Percentiles rank a stretch among this genome's conserved stretches.
Evolutionary conservation across 768 basidiomycete genomes (phyloP).

Genomic region (Termitomyces sp.): DNA sequence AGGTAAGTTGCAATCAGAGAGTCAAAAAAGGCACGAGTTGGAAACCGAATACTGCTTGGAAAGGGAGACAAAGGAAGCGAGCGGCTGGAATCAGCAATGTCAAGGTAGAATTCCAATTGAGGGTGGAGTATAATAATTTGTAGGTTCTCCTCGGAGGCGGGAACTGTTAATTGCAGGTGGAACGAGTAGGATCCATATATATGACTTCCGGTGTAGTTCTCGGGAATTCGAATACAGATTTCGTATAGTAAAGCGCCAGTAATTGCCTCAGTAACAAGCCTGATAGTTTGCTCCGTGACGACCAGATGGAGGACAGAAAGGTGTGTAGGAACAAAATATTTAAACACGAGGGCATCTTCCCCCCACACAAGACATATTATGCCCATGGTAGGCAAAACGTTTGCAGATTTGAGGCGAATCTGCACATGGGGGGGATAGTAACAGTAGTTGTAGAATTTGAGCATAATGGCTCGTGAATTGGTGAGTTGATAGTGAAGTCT

Average conservation of each 20-base stretch:
- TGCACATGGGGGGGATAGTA: background rate
- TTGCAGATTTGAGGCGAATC: too few relatives aligned
- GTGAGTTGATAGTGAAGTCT: too few relatives aligned
- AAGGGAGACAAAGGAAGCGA: slow-evolving; percentile 11
- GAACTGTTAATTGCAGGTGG: background rate
- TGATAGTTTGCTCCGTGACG: background rate
- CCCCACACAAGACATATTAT: slow-evolving; percentile 13
- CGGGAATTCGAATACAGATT: background rate
- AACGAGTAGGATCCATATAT: background rate
- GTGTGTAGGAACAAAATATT: slow-evolving; percentile 15
- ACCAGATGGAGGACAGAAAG: slow-evolving; percentile 1
- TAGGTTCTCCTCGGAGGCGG: slow-evolving; percentile 1
- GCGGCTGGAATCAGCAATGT: slow-evolving; percentile 8
- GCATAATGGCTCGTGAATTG: too few relatives aligned
- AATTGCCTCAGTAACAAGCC: background rate
- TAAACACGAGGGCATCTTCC: slow-evolving; percentile 17
- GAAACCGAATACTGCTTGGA: slow-evolving; percentile 10
- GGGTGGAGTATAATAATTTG: slow-evolving; percentile 11
- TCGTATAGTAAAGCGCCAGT: background rate
- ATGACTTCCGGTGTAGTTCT: background rate
- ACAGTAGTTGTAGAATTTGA: too few relatives aligned
- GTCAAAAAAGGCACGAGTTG: slow-evolving; percentile 3
- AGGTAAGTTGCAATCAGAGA: background rate
- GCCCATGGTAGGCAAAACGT: background rate
- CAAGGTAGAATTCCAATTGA: slow-evolving; percentile 9